Evolutionary conservation across 352 stramenopile species (phyloP).

Genomic region (Aphanomyces astaci): DNA sequence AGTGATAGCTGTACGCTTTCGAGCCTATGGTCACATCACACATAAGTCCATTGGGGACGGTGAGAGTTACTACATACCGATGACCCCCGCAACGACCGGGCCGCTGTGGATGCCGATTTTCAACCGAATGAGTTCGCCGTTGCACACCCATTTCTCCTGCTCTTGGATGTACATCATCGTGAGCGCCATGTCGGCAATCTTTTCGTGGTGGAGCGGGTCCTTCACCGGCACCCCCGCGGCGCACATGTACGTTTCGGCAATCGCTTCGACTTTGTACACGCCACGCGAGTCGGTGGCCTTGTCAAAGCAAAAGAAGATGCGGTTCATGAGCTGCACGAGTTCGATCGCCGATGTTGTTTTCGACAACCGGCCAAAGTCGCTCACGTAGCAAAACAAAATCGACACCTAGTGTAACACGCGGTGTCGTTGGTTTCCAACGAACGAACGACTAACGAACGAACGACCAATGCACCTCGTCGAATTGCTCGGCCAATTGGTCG

Average conservation of each 20-base stretch:
- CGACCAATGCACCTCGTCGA: slow-evolving; percentile 32
- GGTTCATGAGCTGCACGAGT: slow-evolving; percentile 25
- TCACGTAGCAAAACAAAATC: slow-evolving; percentile 37
- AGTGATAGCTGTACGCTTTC: slow-evolving; percentile 36
- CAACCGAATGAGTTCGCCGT: slow-evolving; percentile 38
- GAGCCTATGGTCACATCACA: background rate
- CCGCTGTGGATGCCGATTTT: slow-evolving; percentile 32
- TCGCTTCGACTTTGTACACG: slow-evolving; percentile 28
- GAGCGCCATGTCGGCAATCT: slow-evolving; percentile 24
- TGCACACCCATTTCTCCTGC: slow-evolving; percentile 31
- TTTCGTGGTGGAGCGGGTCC: slow-evolving; percentile 59
- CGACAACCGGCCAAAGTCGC: slow-evolving; percentile 25
- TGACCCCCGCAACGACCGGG: slow-evolving; percentile 32
- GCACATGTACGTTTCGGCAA: slow-evolving; percentile 28
- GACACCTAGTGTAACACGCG: slow-evolving; percentile 23
- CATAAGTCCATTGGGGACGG: background rate
- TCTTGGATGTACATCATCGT: slow-evolving; percentile 25
- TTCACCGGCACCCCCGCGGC: slow-evolving; percentile 29
- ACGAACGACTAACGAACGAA: too few relatives aligned
- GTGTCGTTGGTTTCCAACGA: background rate
- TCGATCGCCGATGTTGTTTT: slow-evolving; percentile 22
- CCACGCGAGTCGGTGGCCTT: slow-evolving; percentile 19
- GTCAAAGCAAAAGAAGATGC: slow-evolving; percentile 26
- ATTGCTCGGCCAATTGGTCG: slow-evolving; percentile 55
- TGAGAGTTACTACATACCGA: slow-evolving; percentile 18